Base-by-base conservation (phyloP, 495 filamentous ascomycete genomes). In the Pyrenula massariospora region DNA sequence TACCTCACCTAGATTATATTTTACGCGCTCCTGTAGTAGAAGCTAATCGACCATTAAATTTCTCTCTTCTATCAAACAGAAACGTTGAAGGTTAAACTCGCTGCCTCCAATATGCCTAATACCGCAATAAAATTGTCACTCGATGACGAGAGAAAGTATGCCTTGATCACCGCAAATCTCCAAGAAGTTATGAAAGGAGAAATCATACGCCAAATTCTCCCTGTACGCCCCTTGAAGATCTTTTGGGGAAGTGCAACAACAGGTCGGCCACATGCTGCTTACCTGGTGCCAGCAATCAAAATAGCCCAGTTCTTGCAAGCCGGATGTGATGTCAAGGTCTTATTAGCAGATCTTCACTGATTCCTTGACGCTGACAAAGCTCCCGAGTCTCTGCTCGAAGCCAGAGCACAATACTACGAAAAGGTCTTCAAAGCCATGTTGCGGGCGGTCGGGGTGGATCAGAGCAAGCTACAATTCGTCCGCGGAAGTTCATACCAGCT, bases 341-440 rank as follows among this genome's bases (percentile, higher is more conserved):
- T 59, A 1, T 48, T 59, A 3, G 57, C 57, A 1, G 57, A 59
- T 54, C 70, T 72, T 58, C 87, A 89, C 65, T 84, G 79, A 59
- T 88, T 85, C 71, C 83, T 91, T 55, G 87, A 91, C 71, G 87
- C 87, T 70, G 75, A 89, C 57, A 95, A 94, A 68, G 87, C 88
- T 0, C 88, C 85, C 0, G 76, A 95, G 36, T 91, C 95, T 62
- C 80, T 97, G n/a, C 89, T 98, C 55, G 83, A 86, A 63, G 70
- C 76, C 63, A 81, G 88, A 25, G 83, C 83, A 24, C 73, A 85
- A 60, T 92, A 88, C 74, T 93, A 92, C 73, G 65, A 77, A 36
- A 70, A 76, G 52, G 62, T 81, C 57, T 86, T 91, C 59, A 86
- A 75, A 22, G 73, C 82, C 0, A 68, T 90, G 3, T 75, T 93